These are phyloP conservation scores for Hypocrella siamensis DNA, from an alignment of 2,329 filamentous ascomycete species.

Conservation along the genomic window DNA sequence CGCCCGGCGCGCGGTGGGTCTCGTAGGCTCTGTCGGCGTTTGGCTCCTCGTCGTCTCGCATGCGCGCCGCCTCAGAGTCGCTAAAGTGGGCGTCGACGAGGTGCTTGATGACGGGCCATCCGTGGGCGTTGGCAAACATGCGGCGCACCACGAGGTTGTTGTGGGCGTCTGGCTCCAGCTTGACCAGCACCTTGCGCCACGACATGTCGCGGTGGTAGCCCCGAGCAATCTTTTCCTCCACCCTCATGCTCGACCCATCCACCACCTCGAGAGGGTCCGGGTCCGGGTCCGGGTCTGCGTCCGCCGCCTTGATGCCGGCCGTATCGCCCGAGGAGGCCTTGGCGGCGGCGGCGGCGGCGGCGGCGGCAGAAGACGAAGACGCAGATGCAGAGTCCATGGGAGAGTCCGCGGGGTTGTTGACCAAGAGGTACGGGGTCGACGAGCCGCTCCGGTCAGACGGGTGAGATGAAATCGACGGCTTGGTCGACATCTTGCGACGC, in stretches of 20 bases:
- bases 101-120: conserved; percentile 94
- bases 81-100: conserved; percentile 89
- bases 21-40: conserved; percentile 54
- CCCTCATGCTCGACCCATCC: conserved; percentile 59
- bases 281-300: conserved; percentile 28
- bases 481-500: conserved; percentile 14
- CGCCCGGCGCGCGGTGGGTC: conserved; percentile 36
- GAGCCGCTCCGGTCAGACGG: conserved; percentile 11
- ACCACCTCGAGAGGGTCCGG: conserved; percentile 22
- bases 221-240: conserved; percentile 94
- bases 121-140: conserved; percentile 94
- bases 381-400: conserved; percentile 37
- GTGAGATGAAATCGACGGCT: conserved; percentile 9
- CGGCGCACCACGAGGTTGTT: conserved; percentile 96
- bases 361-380: neutral
- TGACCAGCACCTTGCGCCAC: conserved; percentile 94
- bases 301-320: no score
- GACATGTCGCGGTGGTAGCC: conserved; percentile 84
- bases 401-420: conserved; percentile 24
- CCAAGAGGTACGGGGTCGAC: conserved; percentile 17
- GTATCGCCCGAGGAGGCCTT: no score
- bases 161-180: conserved; percentile 90
- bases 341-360: no score
- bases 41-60: conserved; percentile 50
- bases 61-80: conserved; percentile 45